Base-by-base conservation (phyloP, 75 land plant species). In the Ceratopteris richardii region DNA sequence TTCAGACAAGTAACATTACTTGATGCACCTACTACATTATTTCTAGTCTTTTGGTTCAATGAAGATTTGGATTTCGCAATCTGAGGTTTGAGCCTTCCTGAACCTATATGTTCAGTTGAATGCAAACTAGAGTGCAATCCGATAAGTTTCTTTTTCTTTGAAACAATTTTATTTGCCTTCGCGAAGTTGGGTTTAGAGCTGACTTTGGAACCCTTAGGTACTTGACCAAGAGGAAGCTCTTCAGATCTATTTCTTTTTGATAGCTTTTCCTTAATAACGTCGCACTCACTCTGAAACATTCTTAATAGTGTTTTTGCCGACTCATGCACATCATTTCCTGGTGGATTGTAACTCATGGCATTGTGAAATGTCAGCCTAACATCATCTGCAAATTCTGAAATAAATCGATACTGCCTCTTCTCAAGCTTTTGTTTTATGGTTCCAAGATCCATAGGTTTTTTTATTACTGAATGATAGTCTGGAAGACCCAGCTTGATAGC, bases 371-470 rank as follows among this genome's bases (percentile, higher is more conserved):
- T 78, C 17, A 84, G 67, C 42, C 77, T 74, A 20, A 87, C 81
- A 56, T 87, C 91, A 54, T 78, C 73, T 0, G 88, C 91, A 73
- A 87, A 87, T 21, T 73, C 76, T 53, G 13, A 14, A 0, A 80
- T 75, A 0, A 77, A 72, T 20, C 69, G 64, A 63, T 87, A 87
- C 59, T 52, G 48, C 19, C 67, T 64, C 18, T 48, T 66, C 19
- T 27, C 62, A 19, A 87, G 51, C 63, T 61, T 78, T 6, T 36
- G 24, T 69, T 78, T 84, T 20, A 87, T 72, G 3, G 91, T 87
- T 0, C 91, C 91, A 17, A 87, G 74, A 68, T 87, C 91, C 91
- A 87, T 87, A 11, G 91, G 91, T 14, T 64, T 68, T 61, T 72
- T 75, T 18, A 87, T 78, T 6, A 87, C 76, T 9, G 41, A 52